A percentile compares a stretch with the other conserved stretches of the same genome.
phyloP scores from a whole-genome alignment of 371 early-diverging fungal genomes.

The Parasitella parasitica region DNA sequence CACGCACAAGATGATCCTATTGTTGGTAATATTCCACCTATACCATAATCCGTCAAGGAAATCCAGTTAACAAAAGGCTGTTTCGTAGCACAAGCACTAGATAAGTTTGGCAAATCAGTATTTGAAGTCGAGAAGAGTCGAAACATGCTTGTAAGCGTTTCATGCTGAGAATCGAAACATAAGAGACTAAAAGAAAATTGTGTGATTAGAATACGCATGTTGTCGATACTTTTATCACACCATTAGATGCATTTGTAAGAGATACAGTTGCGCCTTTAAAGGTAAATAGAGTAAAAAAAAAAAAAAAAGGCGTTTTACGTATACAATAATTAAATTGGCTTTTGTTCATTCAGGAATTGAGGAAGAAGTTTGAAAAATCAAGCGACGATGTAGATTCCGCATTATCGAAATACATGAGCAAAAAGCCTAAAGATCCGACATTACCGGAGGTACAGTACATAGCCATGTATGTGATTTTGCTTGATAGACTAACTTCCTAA shows the following conservation, averaged over 20 bases:
- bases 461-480: neutral
- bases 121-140: constrained; percentile 65
- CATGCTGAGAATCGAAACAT: neutral
- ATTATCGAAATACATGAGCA: constrained; percentile 61
- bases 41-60: too few relatives aligned
- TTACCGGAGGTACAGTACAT: constrained; percentile 50
- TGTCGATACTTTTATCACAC: constrained; percentile 62
- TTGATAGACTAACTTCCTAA: neutral
- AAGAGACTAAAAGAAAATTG: neutral
- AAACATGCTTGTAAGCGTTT: constrained; percentile 53
- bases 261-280: constrained; percentile 59
- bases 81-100: constrained; percentile 49
- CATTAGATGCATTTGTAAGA: constrained; percentile 61
- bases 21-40: constrained; percentile 44
- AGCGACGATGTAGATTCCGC: constrained; percentile 68
- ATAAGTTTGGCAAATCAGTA: constrained; percentile 57
- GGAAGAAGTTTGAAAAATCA: constrained; percentile 62
- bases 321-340: neutral
- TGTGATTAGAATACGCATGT: constrained; percentile 58
- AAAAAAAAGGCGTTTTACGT: neutral
- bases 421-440: constrained; percentile 58
- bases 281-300: too few relatives aligned
- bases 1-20: constrained; percentile 62
- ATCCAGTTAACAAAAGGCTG: neutral
- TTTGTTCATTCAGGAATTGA: constrained; percentile 50